Evolutionary conservation across 306 rosid species (phyloP).

Genomic region (Glycine latifolia): DNA sequence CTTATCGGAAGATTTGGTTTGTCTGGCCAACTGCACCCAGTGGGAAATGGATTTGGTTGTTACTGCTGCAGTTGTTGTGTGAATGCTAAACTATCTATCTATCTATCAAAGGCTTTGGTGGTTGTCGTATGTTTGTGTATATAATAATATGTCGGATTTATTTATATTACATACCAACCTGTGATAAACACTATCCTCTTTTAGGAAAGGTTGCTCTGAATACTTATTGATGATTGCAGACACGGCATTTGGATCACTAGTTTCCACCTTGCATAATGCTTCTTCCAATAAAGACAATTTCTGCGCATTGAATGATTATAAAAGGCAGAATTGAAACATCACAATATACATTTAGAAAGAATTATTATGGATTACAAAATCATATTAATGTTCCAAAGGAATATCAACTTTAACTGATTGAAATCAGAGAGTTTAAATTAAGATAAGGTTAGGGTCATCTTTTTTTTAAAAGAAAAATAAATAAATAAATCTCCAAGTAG

Average conservation of each 20-base stretch:
- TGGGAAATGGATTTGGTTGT: background rate
- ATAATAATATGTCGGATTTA: background rate
- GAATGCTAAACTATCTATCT: background rate
- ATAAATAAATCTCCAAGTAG: slow-evolving; percentile 30
- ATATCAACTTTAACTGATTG: slow-evolving; percentile 24
- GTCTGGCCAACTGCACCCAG: background rate
- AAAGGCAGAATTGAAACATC: slow-evolving; percentile 28
- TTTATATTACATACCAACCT: slow-evolving; percentile 59
- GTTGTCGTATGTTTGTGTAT: background rate
- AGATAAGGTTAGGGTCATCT: background rate
- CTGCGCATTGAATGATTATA: slow-evolving; percentile 57
- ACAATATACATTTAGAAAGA: slow-evolving; percentile 9
- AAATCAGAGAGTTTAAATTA: background rate
- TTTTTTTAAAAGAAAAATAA: background rate
- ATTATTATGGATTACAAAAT: slow-evolving; percentile 14
- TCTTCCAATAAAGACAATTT: slow-evolving; percentile 75
- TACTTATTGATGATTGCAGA: slow-evolving; percentile 66
- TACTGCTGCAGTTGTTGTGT: background rate
- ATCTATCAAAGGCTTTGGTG: background rate
- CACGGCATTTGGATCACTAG: slow-evolving; percentile 62
- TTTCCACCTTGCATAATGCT: slow-evolving; percentile 64
- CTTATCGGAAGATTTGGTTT: background rate
- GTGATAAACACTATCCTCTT: slow-evolving; percentile 65
- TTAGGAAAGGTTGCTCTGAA: slow-evolving; percentile 64
- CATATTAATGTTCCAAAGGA: slow-evolving; percentile 16